A percentile compares a stretch with the other conserved stretches of the same genome.
Conservation (phyloP, 2,329 filamentous ascomycete species). For the Alternaria solani region DNA sequence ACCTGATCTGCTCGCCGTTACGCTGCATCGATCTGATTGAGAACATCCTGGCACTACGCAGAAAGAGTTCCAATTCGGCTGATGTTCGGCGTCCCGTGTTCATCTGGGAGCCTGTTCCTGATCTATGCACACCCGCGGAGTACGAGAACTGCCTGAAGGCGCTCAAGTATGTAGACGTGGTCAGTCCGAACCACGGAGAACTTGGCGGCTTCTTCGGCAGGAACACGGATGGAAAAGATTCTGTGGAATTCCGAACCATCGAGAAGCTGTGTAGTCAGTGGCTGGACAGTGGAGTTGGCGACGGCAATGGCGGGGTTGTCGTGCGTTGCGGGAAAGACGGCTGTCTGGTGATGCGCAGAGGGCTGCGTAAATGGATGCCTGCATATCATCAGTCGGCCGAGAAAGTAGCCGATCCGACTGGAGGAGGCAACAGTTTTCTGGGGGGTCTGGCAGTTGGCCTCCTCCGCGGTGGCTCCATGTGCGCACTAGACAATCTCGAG, state of each 20-base stretch:
- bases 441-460: constrained; percentile 67
- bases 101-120: constrained; percentile 95
- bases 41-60: constrained; percentile 68
- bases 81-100: constrained; percentile 67
- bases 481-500: constrained; percentile 58
- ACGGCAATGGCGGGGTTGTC: constrained; percentile 65
- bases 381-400: constrained; percentile 69
- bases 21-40: constrained; percentile 79
- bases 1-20: constrained; percentile 82
- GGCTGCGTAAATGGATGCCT: constrained; percentile 71
- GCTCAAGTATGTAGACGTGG: constrained; percentile 63
- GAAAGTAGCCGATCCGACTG: constrained; percentile 87
- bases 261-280: constrained; percentile 52
- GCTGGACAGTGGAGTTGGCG: constrained; percentile 48
- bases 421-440: constrained; percentile 91
- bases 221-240: constrained; percentile 41
- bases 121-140: constrained; percentile 78
- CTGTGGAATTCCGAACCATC: constrained; percentile 50
- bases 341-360: constrained; percentile 62
- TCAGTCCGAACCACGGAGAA: constrained; percentile 86
- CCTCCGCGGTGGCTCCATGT: constrained; percentile 60
- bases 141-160: constrained; percentile 62
- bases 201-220: constrained; percentile 83
- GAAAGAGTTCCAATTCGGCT: constrained; percentile 35
- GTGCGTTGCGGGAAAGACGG: constrained; percentile 76